Evolutionary conservation across 306 rosid genomes (phyloP).

Genomic region (Geum urbanum): DNA sequence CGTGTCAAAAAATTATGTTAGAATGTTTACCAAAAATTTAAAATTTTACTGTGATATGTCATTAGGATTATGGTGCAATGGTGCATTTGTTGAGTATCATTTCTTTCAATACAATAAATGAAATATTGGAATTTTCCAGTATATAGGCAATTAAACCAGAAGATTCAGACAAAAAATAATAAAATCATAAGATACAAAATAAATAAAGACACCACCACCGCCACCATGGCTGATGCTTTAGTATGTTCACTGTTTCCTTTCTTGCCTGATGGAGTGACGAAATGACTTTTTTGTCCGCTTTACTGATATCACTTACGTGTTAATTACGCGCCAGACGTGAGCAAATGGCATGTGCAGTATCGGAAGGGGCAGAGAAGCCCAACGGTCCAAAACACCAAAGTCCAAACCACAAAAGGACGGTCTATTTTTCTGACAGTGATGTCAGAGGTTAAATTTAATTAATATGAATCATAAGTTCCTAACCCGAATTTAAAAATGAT

Average conservation of each 20-base stretch:
- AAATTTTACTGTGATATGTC: too few species aligned
- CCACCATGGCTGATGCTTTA: not conserved
- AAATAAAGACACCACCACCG: slow-evolving; percentile 16
- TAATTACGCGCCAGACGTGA: not conserved
- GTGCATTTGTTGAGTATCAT: not conserved
- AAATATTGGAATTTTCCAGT: not conserved
- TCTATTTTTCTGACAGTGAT: not conserved
- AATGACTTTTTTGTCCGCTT: not conserved
- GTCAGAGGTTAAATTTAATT: not conserved
- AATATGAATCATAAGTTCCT: not conserved
- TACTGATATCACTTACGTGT: not conserved
- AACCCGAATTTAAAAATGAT: not conserved
- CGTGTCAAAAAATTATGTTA: too few species aligned
- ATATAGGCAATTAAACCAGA: not conserved
- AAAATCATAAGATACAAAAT: not conserved
- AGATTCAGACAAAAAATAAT: slow-evolving; percentile 6
- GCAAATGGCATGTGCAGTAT: not conserved
- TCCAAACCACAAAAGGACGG: slow-evolving; percentile 19
- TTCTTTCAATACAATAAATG: not conserved
- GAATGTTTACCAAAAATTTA: too few species aligned
- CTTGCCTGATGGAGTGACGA: not conserved
- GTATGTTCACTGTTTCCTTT: too few species aligned
- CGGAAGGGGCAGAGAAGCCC: not conserved
- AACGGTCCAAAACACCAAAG: not conserved
- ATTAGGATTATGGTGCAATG: not conserved